phyloP scores from a whole-genome alignment of 805 yeast species.

The Ogataea nakhonphanomensis region DNA sequence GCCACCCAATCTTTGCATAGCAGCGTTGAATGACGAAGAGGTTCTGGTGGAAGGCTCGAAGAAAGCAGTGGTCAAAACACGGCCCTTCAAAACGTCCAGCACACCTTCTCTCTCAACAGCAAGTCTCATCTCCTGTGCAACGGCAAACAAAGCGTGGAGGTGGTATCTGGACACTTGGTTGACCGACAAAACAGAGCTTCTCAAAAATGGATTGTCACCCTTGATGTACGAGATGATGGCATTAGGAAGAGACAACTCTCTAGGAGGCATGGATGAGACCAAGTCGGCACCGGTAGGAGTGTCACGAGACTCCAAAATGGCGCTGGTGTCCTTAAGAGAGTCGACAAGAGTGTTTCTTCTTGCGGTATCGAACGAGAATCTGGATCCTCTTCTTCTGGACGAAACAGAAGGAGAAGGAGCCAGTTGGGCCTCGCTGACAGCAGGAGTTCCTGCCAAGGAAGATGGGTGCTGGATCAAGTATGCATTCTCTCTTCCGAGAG shows the following conservation, averaged over 20 bases:
- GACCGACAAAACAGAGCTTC: slow-evolving; percentile 85
- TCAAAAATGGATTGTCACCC: slow-evolving; percentile 82
- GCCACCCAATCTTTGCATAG: slow-evolving; percentile 99
- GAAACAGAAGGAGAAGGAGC: slow-evolving; percentile 33
- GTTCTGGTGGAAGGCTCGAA: slow-evolving; percentile 99
- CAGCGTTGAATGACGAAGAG: slow-evolving; percentile 94
- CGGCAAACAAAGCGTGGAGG: slow-evolving; percentile 87
- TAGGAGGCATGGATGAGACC: slow-evolving; percentile 71
- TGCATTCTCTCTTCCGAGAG: slow-evolving; percentile 58
- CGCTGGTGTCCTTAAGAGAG: slow-evolving; percentile 32
- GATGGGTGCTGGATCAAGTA: slow-evolving; percentile 44
- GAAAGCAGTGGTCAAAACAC: slow-evolving; percentile 90
- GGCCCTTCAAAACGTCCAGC: slow-evolving; percentile 83
- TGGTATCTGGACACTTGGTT: slow-evolving; percentile 84
- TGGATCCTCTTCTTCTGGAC: slow-evolving; percentile 37
- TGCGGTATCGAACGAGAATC: slow-evolving; percentile 49
- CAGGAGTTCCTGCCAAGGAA: slow-evolving; percentile 29
- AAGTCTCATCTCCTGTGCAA: slow-evolving; percentile 96
- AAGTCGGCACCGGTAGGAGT: slow-evolving; percentile 59
- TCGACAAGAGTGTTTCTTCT: slow-evolving; percentile 36
- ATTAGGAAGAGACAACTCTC: slow-evolving; percentile 71
- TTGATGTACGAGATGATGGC: slow-evolving; percentile 77
- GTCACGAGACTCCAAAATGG: slow-evolving; percentile 40
- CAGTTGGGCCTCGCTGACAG: slow-evolving; percentile 30
- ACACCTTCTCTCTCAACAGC: slow-evolving; percentile 97